phyloP scores from a whole-genome alignment of 768 basidiomycete species.

The Russula ochroleuca region DNA sequence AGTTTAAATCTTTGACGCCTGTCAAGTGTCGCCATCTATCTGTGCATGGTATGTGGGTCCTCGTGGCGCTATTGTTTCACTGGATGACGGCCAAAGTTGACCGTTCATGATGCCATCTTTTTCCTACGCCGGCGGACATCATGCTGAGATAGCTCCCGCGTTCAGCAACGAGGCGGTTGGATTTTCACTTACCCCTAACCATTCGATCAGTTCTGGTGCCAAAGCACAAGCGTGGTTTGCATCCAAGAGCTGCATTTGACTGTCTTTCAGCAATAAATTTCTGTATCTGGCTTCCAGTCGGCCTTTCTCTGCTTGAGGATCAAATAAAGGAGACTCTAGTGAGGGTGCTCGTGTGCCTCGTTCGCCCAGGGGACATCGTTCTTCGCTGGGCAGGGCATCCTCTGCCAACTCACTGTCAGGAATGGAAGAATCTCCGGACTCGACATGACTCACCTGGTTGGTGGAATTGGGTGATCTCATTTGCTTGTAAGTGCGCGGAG shows the following conservation, averaged over 20 bases:
- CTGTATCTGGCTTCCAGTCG: neutral
- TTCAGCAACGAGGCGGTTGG: too few species aligned
- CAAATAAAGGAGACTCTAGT: neutral
- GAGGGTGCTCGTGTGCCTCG: neutral
- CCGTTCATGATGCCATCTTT: neutral
- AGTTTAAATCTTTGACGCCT: neutral
- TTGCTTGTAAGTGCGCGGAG: neutral
- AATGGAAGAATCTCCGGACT: too few species aligned
- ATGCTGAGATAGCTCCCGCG: neutral
- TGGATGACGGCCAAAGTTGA: neutral
- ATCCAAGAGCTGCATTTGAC: neutral
- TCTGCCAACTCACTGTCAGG: neutral
- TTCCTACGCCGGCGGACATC: neutral
- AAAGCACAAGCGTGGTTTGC: neutral
- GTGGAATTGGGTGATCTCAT: neutral
- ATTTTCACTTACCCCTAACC: neutral
- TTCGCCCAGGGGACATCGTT: neutral
- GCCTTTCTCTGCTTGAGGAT: too few species aligned
- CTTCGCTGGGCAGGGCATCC: neutral
- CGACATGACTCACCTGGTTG: too few species aligned
- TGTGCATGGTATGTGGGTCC: neutral
- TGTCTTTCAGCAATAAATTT: neutral
- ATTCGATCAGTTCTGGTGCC: neutral
- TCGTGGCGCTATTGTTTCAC: neutral
- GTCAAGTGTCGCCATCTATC: neutral